Percentiles rank a stretch among this genome's conserved stretches.
phyloP scores from a whole-genome alignment of 2,329 filamentous ascomycete genomes.

The Sphaceloma murrayae region DNA sequence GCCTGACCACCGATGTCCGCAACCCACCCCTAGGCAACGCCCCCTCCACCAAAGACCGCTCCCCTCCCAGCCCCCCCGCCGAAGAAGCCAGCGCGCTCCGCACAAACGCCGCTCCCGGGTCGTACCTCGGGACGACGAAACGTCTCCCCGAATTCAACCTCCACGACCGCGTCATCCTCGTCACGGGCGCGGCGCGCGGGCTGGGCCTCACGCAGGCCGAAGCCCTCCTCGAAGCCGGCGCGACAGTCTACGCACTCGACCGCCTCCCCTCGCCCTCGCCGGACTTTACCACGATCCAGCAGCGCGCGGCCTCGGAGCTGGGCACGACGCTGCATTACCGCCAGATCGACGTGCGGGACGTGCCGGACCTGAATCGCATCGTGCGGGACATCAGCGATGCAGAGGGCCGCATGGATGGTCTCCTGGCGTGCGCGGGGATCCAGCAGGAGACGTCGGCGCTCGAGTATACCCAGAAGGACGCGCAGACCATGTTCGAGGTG shows the following conservation, averaged over 20 bases:
- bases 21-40: constrained; percentile 27
- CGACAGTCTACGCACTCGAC: constrained; percentile 60
- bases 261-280: constrained; percentile 48
- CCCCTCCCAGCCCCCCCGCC: constrained; percentile 25
- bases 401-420: constrained; percentile 66
- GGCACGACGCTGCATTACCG: constrained; percentile 60
- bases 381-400: constrained; percentile 59
- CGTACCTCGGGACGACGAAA: constrained; percentile 30
- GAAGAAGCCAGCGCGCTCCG: constrained; percentile 26
- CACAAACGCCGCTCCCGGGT: constrained; percentile 26
- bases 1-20: constrained; percentile 19
- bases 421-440: constrained; percentile 65
- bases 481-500: constrained; percentile 53
- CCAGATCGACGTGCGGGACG: constrained; percentile 70
- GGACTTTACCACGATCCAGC: constrained; percentile 56
- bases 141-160: constrained; percentile 66
- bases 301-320: constrained; percentile 54
- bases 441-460: constrained; percentile 77
- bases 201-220: constrained; percentile 66
- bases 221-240: constrained; percentile 64
- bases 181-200: constrained; percentile 62
- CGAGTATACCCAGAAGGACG: constrained; percentile 59
- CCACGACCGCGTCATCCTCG: constrained; percentile 57
- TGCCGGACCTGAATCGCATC: constrained; percentile 54
- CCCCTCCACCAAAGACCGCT: constrained; percentile 24